These are phyloP conservation scores for Beta macrorhiza DNA, from an alignment of 179 eudicot genomes.

Conservation along the genomic window DNA sequence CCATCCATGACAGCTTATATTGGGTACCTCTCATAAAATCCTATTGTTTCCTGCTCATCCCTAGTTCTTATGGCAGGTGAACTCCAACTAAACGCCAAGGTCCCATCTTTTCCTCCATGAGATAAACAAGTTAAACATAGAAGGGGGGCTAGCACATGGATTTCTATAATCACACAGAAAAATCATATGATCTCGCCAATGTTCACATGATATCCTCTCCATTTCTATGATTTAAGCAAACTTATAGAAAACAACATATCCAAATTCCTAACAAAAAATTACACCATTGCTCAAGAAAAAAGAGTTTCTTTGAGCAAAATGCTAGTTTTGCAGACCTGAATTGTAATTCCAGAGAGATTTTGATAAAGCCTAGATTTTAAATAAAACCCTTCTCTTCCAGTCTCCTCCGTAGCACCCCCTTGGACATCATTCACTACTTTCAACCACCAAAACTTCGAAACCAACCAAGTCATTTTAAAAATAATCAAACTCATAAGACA, in stretches of 20 bases:
- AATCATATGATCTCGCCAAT: background rate
- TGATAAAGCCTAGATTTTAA: no score
- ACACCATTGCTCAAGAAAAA: background rate
- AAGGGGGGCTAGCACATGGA: background rate
- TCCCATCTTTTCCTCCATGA: background rate
- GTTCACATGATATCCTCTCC: background rate
- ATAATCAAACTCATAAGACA: no score
- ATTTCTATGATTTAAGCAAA: background rate
- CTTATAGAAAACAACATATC: background rate
- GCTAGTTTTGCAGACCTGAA: background rate
- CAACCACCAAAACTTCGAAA: no score
- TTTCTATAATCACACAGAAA: no score
- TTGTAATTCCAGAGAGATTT: no score
- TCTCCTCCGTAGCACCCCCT: no score
- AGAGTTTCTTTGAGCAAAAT: background rate
- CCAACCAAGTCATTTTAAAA: no score
- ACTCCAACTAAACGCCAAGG: background rate
- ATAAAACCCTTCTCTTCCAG: no score
- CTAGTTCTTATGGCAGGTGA: background rate
- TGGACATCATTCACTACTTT: no score
- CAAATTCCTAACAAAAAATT: background rate
- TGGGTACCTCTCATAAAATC: background rate
- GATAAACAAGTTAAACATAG: background rate
- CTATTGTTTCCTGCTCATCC: background rate
- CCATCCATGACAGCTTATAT: background rate